Evolutionary conservation across 2,329 filamentous ascomycete genomes (phyloP), one percentile per base, ranked within the genome.

Genomic region (Fusarium sp.): DNA sequence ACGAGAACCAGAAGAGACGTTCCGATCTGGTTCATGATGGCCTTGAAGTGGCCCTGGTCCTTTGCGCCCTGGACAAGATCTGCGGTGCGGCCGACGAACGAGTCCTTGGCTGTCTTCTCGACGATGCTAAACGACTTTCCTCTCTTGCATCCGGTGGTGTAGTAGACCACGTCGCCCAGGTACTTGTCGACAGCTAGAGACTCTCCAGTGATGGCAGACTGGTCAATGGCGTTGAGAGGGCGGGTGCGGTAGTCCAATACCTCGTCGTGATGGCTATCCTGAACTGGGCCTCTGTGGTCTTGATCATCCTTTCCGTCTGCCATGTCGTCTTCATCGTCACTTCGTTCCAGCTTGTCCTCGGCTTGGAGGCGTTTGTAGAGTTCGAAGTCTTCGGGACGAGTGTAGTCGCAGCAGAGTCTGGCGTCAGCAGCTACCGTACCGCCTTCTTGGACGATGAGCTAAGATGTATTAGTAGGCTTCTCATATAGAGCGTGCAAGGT

Each of bases 181-280:
- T 91, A 89, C 84, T 95, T 96, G 80, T 96, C 92, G 69, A 95
- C 92, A 69, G 92, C 92, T 58, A 96, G 88, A 66, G 93, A 96
- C 80, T 97, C 92, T 70, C 93, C 92, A 57, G 93, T 96, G 75
- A 96, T 92, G 76, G 91, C 88, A 59, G 92, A 96, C 82, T 96
- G 93, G 78, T 97, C 92, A 64, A 96, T 49, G 1, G 61, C 61
- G 2, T 46, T 61, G 1, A 64, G 38, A 7, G 61, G 61, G 3
- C 56, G 61, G 3, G 36, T 64, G 12, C 61, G 49, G 2, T 64
- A 32, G 13, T 64, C 60, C 0, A 44, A n/a, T 5, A 46, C 19
- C 19, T 19, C 19, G 19, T 19, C 19, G 19, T 19, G 19, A 19
- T 19, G 19, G 19, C 19, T 19, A 19, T 19, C 90, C 80, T 96